A percentile compares a stretch with the other conserved stretches of the same genome.
Evolutionary conservation across 306 rosid genomes (phyloP).

Genomic region (Glycine tomentella): DNA sequence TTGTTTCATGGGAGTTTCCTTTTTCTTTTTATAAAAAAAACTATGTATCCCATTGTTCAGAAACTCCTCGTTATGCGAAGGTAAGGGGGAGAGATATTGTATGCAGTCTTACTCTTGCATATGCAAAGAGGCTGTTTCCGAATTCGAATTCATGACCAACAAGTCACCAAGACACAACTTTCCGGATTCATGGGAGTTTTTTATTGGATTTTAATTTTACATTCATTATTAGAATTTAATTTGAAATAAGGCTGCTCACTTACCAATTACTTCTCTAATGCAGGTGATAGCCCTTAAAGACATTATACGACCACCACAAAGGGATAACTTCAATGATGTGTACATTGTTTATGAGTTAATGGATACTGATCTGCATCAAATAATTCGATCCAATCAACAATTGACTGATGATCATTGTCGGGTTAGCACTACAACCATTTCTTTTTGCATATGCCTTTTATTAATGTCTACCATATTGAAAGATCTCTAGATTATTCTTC

Average conservation of each 20-base stretch:
- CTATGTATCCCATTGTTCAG: too few species aligned
- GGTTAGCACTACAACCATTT: conserved; percentile 58
- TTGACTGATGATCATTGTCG: conserved; percentile 97
- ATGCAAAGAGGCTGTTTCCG: too few species aligned
- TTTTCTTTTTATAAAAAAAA: too few species aligned
- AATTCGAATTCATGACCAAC: too few species aligned
- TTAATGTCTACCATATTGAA: conserved; percentile 5
- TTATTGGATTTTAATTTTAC: conserved; percentile 12
- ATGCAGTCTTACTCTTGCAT: too few species aligned
- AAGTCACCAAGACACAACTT: too few species aligned
- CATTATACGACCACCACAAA: conserved; percentile 82
- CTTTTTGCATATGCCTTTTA: conserved; percentile 41
- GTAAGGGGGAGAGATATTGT: too few species aligned
- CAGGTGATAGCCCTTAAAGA: conserved; percentile 88
- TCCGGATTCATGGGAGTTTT: conserved; percentile 9
- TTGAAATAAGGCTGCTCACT: conserved; percentile 35
- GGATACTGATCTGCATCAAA: conserved; percentile 97
- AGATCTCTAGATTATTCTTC: conserved; percentile 17
- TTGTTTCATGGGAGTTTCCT: conserved; percentile 31
- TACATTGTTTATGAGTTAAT: conserved; percentile 86
- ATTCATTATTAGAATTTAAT: not conserved
- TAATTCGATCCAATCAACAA: conserved; percentile 78
- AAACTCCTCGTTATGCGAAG: too few species aligned
- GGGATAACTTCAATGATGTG: conserved; percentile 87
- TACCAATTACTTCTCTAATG: conserved; percentile 39